These are phyloP conservation scores for Ampelocalamus luodianensis DNA, from an alignment of 176 grass and related monocot species.

Conservation along the genomic window DNA sequence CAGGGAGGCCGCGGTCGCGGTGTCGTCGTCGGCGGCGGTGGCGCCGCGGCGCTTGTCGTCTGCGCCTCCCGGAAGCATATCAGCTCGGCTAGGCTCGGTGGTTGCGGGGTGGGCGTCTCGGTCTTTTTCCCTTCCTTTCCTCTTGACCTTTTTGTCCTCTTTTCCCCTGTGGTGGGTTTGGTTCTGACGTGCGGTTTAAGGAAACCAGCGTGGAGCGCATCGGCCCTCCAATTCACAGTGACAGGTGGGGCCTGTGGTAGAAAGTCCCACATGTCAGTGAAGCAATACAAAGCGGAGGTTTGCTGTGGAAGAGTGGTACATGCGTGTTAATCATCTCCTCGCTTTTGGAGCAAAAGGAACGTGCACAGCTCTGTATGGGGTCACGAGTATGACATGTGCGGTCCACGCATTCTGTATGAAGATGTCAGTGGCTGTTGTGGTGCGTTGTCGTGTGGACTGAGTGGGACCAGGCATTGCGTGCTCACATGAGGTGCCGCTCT, in stretches of 20 bases:
- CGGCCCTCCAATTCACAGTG: not conserved
- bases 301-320: not conserved
- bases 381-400: conserved; percentile 23
- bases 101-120: conserved; percentile 17
- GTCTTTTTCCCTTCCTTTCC: not conserved
- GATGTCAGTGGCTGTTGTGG: conserved; percentile 17
- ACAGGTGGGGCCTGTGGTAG: accelerated
- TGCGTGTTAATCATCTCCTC: not conserved
- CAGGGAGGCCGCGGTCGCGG: conserved; percentile 40
- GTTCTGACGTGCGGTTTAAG: conserved; percentile 58
- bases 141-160: conserved; percentile 51
- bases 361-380: not conserved
- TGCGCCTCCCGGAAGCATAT: conserved; percentile 44
- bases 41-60: conserved; percentile 35
- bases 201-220: conserved; percentile 30
- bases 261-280: not conserved
- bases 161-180: conserved; percentile 37
- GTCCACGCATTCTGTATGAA: accelerated
- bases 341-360: conserved; percentile 4
- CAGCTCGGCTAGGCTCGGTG: not conserved
- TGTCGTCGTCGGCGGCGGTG: conserved; percentile 3
- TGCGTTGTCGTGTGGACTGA: not conserved
- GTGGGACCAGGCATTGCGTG: conserved; percentile 15
- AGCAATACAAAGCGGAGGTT: accelerated
- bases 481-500: conserved; percentile 29